Conservation (phyloP, 2,329 filamentous ascomycete species). For the Penicillium sp. region DNA sequence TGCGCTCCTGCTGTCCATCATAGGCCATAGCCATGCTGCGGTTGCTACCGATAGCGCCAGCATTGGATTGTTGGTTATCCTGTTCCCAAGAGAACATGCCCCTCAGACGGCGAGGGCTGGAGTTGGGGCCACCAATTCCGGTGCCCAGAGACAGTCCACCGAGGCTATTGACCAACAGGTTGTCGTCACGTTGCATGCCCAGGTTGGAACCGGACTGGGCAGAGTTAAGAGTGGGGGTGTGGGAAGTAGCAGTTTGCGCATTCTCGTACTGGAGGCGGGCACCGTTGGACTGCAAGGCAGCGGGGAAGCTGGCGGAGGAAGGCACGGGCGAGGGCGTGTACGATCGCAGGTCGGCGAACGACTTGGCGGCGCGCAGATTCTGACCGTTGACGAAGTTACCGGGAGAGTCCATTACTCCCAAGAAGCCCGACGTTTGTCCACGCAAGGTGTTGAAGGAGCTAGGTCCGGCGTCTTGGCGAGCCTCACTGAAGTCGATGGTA, state of each 20-base stretch:
- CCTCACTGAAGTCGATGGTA: slow-evolving; percentile 93
- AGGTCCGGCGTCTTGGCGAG: slow-evolving; percentile 63
- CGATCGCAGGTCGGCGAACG: slow-evolving; percentile 89
- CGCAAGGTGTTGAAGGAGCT: slow-evolving; percentile 69
- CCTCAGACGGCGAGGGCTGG: slow-evolving; percentile 57
- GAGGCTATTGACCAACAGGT: slow-evolving; percentile 61
- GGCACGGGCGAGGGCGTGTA: slow-evolving; percentile 91
- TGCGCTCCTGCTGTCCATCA: slow-evolving; percentile 51
- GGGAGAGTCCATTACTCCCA: slow-evolving; percentile 81
- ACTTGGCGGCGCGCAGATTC: slow-evolving; percentile 89
- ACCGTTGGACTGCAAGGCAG: slow-evolving; percentile 60
- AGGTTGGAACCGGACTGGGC: slow-evolving; percentile 51
- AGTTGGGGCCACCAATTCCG: slow-evolving; percentile 43
- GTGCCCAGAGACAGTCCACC: slow-evolving; percentile 57
- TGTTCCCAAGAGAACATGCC: slow-evolving; percentile 61
- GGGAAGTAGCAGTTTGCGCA: slow-evolving; percentile 55
- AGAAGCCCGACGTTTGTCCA: slow-evolving; percentile 73
- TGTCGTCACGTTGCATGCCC: slow-evolving; percentile 53
- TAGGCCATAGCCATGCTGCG: slow-evolving; percentile 59
- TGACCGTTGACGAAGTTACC: slow-evolving; percentile 63
- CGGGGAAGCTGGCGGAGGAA: slow-evolving; percentile 83
- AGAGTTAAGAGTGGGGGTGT: slow-evolving; percentile 64
- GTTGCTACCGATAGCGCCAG: slow-evolving; percentile 62
- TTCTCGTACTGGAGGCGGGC: slow-evolving; percentile 60
- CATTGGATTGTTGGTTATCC: slow-evolving; percentile 45